A percentile compares a stretch with the other conserved stretches of the same genome.
These are phyloP conservation scores for Pseudozyma tsukubaensis DNA, from an alignment of 1,284 basidiomycete species.

Conservation along the genomic window DNA sequence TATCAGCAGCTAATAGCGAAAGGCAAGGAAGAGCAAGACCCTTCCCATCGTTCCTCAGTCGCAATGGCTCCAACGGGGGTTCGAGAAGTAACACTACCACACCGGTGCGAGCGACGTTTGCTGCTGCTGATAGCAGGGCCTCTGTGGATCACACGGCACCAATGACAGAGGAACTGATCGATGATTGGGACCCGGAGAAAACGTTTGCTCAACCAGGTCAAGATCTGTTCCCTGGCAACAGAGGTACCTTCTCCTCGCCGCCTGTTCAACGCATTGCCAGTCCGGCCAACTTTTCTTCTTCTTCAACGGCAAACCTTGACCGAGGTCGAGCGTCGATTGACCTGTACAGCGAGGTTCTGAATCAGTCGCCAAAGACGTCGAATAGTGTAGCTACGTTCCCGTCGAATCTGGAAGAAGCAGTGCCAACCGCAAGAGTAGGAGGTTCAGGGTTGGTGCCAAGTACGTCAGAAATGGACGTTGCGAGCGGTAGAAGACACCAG, in stretches of 20 bases:
- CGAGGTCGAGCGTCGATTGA: constrained; percentile 23
- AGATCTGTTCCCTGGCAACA: constrained; percentile 29
- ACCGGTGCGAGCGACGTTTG: constrained; percentile 24
- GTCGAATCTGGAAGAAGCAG: too few species aligned
- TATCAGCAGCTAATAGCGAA: constrained; percentile 1
- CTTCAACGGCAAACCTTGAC: not conserved
- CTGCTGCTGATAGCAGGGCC: not conserved
- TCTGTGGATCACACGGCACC: not conserved
- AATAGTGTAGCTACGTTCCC: too few species aligned
- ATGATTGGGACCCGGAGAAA: constrained; percentile 48
- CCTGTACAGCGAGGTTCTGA: constrained; percentile 35
- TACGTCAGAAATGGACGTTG: constrained; percentile 8
- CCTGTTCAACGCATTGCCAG: constrained; percentile 21
- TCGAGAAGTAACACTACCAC: constrained; percentile 21
- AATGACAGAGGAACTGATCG: constrained; percentile 16
- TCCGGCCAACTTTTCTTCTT: constrained; percentile 11
- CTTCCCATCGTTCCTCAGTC: constrained; percentile 31
- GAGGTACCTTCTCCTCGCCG: constrained; percentile 24
- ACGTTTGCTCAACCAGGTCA: constrained; percentile 47
- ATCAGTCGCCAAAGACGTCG: constrained; percentile 16
- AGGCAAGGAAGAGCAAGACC: constrained; percentile 14
- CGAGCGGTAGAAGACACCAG: not conserved
- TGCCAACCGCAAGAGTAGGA: too few species aligned
- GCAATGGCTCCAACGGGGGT: constrained; percentile 18
- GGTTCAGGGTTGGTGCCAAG: constrained; percentile 1